Evolutionary conservation across 305 asterid species (phyloP).

Genomic region (Fraxinus angustifolia): DNA sequence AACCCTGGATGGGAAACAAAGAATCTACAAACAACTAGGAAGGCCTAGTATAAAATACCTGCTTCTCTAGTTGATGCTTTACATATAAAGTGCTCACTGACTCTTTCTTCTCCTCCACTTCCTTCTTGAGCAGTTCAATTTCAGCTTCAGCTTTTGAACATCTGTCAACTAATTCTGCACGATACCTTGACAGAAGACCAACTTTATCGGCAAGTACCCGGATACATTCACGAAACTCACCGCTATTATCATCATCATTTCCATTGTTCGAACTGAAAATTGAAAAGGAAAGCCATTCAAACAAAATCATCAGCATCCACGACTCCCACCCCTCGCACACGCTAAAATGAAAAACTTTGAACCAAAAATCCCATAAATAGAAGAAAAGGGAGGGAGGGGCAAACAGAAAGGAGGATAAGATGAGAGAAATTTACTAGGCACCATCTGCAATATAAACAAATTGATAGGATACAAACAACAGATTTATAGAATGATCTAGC

Average conservation of each 20-base stretch:
- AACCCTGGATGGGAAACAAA: neutral
- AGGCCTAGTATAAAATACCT: constrained; percentile 41
- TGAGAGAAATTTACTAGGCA: neutral
- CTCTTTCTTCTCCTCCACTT: constrained; percentile 80
- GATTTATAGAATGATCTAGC: neutral
- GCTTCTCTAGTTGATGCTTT: constrained; percentile 89
- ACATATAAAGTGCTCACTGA: constrained; percentile 62
- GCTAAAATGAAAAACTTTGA: neutral
- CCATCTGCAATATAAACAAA: neutral
- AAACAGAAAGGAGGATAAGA: neutral
- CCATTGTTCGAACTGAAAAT: constrained; percentile 59
- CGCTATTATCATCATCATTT: constrained; percentile 60
- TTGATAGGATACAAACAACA: neutral
- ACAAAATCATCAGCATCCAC: constrained; percentile 1
- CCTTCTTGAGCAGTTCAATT: constrained; percentile 62
- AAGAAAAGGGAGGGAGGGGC: neutral
- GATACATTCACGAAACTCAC: neutral
- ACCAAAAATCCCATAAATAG: neutral
- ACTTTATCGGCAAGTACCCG: neutral
- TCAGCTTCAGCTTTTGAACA: constrained; percentile 69
- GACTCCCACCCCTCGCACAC: constrained; percentile 15
- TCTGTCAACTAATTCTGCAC: neutral
- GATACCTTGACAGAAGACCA: neutral
- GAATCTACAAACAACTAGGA: neutral
- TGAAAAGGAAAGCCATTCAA: constrained; percentile 11